Evolutionary conservation across 2,329 filamentous ascomycete species (phyloP), one percentile per base, ranked within the genome.

Genomic region (Xylariaceae sp.): DNA sequence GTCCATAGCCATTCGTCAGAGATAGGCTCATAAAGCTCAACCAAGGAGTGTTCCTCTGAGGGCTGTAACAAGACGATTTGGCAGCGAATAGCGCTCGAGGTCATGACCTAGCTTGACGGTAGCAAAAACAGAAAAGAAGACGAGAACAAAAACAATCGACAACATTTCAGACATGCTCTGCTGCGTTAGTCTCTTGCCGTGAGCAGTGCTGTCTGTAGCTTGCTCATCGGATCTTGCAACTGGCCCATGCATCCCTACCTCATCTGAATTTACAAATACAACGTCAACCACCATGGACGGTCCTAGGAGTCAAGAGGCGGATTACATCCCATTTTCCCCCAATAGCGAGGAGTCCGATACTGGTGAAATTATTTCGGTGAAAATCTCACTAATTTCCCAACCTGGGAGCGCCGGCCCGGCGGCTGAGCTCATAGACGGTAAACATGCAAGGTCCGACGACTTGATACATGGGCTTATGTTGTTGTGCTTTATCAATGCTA

Each of bases 51-150:
- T 68, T 75, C 74, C 71, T 73, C 77, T 69, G 74, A 66, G 72
- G 74, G 79, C 79, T 80, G 78, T 81, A 82, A 76, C 79, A 77
- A 67, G 64, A 76, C 75, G 76, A 40, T 21, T 74, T 77, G 73
- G 77, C 76, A 80, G 81, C 80, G 80, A 78, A 78, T 83, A 83
- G 81, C 80, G 79, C 81, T 80, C 79, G 75, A 79, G 76, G 77
- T 77, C 78, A 85, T 81, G 83, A 84, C 82, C 84, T 89, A 89
- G 86, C 84, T 85, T 84, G 82, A 86, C 83, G 86, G 86, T 90
- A 89, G 88, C 87, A 88, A 26, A 9, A 26, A 26, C 4, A 26
- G 84, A 87, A 37, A 37, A 84, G 87, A 79, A 67, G 59, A 65
- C 64, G 60, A 67, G 62, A 67, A 76, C 75, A 74, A 71, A 72